Base-by-base conservation (phyloP, 164 flowering plant species). In the Vitis vinifera region DNA sequence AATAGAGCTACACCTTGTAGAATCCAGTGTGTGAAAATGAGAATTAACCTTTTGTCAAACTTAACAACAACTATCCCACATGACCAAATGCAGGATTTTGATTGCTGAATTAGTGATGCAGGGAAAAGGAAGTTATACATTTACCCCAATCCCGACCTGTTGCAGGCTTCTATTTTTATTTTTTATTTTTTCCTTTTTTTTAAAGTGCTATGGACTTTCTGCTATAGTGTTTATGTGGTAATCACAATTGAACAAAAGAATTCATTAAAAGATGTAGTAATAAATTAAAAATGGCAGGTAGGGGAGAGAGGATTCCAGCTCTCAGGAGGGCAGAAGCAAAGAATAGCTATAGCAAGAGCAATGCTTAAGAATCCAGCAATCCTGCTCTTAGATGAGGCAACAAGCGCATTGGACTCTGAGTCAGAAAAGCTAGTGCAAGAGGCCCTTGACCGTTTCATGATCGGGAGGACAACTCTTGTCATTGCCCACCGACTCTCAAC, bases 331-430 rank as follows among this genome's bases (percentile, higher is more conserved):
- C 98, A 95, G 83, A 95, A 93, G 86, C 99, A 95, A 75, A 88
- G 99, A 69, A 86, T 95, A 62, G 99, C 99, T 4, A 95, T 95
- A 62, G 99, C 95, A 29, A 83, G 99, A 77, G 99, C 99, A 59
- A 95, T 95, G 98, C 88, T 95, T 63, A 95, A 93, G 79, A 95
- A 95, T 80, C 99, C 99, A 6, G 97, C 97, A 48, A 95, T 95
- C 63, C 75, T 95, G 63, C 89, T 95, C 29, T 75, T 95, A 77
- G 99, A 95, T 66, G 99, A 95, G 78, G 99, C 99, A n/a, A 95
- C 99, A 8, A 95, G 99, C 69, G 97, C 99, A 3, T 73, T 95
- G 62, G 99, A 95, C 77, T 88, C 99, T 2, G 99, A 93, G 68
- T 95, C 99, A 0, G 99, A 95, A 68, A 93, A 88, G 78, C 85